Percentiles rank a stretch among this genome's conserved stretches.
phyloP scores from a whole-genome alignment of 345 rosid species.

The Sisymbrium altissimum region DNA sequence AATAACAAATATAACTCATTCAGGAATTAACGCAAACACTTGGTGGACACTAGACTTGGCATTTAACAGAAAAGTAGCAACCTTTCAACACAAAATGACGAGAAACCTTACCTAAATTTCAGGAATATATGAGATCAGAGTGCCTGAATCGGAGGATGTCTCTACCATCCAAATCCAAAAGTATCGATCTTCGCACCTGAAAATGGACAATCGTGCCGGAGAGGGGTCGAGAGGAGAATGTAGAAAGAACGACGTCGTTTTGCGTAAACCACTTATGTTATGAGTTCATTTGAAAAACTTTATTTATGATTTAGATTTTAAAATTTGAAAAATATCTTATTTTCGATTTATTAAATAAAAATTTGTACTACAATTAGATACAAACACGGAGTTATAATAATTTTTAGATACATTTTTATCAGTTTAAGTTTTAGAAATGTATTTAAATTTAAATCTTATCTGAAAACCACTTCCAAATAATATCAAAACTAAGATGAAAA shows the following conservation, averaged over 20 bases:
- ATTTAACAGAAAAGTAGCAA: neutral
- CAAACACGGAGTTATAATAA: too few relatives aligned
- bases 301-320: neutral
- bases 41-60: conserved; percentile 13
- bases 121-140: neutral
- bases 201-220: conserved; percentile 17
- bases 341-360: too few relatives aligned
- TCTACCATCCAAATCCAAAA: neutral
- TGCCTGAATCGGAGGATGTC: neutral
- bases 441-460: too few relatives aligned
- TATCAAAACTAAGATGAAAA: too few relatives aligned
- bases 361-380: too few relatives aligned
- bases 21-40: conserved; percentile 28
- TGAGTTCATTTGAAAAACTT: neutral
- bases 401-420: too few relatives aligned
- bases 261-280: neutral
- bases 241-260: neutral
- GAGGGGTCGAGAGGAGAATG: neutral
- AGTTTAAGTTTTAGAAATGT: too few relatives aligned
- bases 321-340: too few relatives aligned
- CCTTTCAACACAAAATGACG: neutral
- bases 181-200: neutral
- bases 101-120: neutral
- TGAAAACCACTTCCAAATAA: too few relatives aligned
- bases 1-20: neutral